phyloP scores from a whole-genome alignment of 2,329 filamentous ascomycete species.

The Sporothrix phasma region DNA sequence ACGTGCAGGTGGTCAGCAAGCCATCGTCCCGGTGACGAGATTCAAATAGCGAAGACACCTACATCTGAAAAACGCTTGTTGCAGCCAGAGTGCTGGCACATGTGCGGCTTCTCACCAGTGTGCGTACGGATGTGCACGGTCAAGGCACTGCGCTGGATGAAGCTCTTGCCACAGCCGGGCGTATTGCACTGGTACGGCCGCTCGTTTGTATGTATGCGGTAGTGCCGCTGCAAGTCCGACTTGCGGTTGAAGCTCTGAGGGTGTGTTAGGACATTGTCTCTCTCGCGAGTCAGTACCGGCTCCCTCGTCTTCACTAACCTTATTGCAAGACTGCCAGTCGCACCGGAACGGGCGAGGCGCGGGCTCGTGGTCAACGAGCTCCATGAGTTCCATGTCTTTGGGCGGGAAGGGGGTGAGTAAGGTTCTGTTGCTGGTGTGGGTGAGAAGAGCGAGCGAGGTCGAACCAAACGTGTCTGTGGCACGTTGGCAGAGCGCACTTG shows the following conservation, averaged over 20 bases:
- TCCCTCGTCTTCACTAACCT: slow-evolving; percentile 35
- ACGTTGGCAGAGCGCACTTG: background rate
- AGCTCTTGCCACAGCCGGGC: slow-evolving; percentile 56
- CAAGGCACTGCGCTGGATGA: slow-evolving; percentile 60
- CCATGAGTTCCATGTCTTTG: slow-evolving; percentile 51
- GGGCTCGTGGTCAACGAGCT: slow-evolving; percentile 54
- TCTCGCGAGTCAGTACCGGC: background rate
- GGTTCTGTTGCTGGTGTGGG: background rate
- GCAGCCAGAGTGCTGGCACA: slow-evolving; percentile 55
- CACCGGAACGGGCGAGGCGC: slow-evolving; percentile 53
- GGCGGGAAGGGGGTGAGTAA: background rate
- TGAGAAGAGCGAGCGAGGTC: background rate
- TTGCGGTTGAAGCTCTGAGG: slow-evolving; percentile 60
- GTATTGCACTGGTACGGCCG: slow-evolving; percentile 54
- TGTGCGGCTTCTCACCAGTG: slow-evolving; percentile 72
- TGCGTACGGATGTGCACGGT: slow-evolving; percentile 66
- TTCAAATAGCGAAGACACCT: slow-evolving; percentile 24
- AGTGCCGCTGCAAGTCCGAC: slow-evolving; percentile 60
- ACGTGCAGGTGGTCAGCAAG: background rate
- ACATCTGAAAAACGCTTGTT: slow-evolving; percentile 63
- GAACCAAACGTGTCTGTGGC: slow-evolving; percentile 4
- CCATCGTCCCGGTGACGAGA: background rate
- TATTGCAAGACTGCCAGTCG: slow-evolving; percentile 52
- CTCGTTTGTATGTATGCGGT: slow-evolving; percentile 63
- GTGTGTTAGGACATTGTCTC: background rate